A percentile compares a stretch with the other conserved stretches of the same genome.
phyloP scores from a whole-genome alignment of 306 rosid genomes.

The Arachis stenosperma region DNA sequence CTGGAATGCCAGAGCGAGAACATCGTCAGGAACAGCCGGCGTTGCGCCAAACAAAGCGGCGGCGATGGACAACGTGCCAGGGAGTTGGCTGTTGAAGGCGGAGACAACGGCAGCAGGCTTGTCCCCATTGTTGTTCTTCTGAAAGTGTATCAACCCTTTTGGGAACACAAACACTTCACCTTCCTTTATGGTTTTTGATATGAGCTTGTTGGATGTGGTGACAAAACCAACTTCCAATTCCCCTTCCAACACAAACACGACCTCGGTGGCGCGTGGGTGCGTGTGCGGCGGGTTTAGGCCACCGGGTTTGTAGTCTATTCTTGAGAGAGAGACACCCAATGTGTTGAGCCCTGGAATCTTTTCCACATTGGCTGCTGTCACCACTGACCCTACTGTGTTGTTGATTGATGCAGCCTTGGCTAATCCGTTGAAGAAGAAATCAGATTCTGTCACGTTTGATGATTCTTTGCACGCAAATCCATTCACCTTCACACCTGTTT shows the following conservation, averaged over 20 bases:
- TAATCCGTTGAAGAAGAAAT: conserved; percentile 56
- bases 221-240: conserved; percentile 54
- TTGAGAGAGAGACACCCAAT: conserved; percentile 51
- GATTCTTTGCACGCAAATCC: conserved; percentile 60
- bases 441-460: conserved; percentile 50
- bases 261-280: conserved; percentile 63
- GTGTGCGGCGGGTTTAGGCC: conserved; percentile 72
- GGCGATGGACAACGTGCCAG: conserved; percentile 54
- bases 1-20: conserved; percentile 52
- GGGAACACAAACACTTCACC: conserved; percentile 65
- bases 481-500: conserved; percentile 55
- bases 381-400: conserved; percentile 57
- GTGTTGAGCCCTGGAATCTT: conserved; percentile 65
- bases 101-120: conserved; percentile 49
- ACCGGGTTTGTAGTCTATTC: conserved; percentile 53
- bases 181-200: conserved; percentile 49
- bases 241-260: conserved; percentile 57
- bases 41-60: conserved; percentile 49
- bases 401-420: conserved; percentile 49
- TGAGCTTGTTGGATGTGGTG: conserved; percentile 53
- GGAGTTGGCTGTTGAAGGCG: conserved; percentile 58
- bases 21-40: conserved; percentile 49
- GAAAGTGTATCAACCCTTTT: conserved; percentile 52
- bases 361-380: conserved; percentile 55
- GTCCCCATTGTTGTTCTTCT: conserved; percentile 57